Conservation (phyloP, 352 stramenopile genomes). For the Pythium vanterpoolii region DNA sequence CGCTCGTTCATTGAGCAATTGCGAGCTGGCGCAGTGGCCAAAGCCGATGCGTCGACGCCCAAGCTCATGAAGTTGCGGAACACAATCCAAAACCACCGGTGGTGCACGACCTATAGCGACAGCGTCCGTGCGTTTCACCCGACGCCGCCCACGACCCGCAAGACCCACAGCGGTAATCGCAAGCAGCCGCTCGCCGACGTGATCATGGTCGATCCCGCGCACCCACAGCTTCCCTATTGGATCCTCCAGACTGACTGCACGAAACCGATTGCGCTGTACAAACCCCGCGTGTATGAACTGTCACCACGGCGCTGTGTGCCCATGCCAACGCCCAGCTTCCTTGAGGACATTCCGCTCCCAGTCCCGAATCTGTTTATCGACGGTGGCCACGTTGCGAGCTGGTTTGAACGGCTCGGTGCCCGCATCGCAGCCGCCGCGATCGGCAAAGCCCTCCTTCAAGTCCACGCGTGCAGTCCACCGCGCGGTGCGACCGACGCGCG, state of each 20-base stretch:
- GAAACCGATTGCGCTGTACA: slow-evolving; percentile 71
- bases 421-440: slow-evolving; percentile 46
- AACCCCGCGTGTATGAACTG: slow-evolving; percentile 81
- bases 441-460: slow-evolving; percentile 57
- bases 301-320: slow-evolving; percentile 79
- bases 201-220: slow-evolving; percentile 61
- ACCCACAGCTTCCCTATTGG: slow-evolving; percentile 53
- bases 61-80: slow-evolving; percentile 83
- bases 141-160: slow-evolving; percentile 75
- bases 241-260: slow-evolving; percentile 63
- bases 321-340: slow-evolving; percentile 75
- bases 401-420: slow-evolving; percentile 60
- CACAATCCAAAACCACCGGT: slow-evolving; percentile 73
- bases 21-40: slow-evolving; percentile 50
- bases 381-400: slow-evolving; percentile 52
- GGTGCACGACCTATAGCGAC: slow-evolving; percentile 62
- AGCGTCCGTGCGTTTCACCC: slow-evolving; percentile 63
- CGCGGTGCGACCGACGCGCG: slow-evolving; percentile 47
- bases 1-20: slow-evolving; percentile 88
- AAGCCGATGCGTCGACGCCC: slow-evolving; percentile 34
- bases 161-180: slow-evolving; percentile 46
- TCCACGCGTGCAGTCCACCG: slow-evolving; percentile 64
- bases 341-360: slow-evolving; percentile 67
- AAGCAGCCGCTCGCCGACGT: slow-evolving; percentile 30
- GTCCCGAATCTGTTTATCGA: slow-evolving; percentile 74